Evolutionary conservation across 257 asterid genomes (phyloP).

Genomic region (Craterostigma plantagineum): DNA sequence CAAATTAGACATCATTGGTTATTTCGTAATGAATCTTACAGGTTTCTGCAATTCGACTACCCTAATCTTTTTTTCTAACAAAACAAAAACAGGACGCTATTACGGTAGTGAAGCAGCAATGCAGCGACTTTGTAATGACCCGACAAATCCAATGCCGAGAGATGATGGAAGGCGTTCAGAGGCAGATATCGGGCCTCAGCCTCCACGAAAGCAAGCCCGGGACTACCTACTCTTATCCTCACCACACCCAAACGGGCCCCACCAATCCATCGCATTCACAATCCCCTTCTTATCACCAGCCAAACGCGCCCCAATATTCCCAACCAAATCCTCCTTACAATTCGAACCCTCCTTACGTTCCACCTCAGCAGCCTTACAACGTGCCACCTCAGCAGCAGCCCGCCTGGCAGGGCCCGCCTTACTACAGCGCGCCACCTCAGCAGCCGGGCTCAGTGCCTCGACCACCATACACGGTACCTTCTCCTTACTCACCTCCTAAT

Average conservation of each 20-base stretch:
- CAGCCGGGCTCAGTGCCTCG: slow-evolving; percentile 67
- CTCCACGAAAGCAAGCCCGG: slow-evolving; percentile 52
- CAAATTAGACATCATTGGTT: too few relatives aligned
- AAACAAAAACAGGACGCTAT: slow-evolving; percentile 66
- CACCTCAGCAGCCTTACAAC: slow-evolving; percentile 20
- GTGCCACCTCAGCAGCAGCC: slow-evolving; percentile 20
- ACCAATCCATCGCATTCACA: slow-evolving; percentile 27
- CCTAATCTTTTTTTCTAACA: not conserved
- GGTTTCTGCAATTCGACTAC: too few relatives aligned
- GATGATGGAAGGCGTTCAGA: slow-evolving; percentile 84
- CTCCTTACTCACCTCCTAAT: slow-evolving; percentile 72
- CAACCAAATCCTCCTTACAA: slow-evolving; percentile 60
- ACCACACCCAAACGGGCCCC: slow-evolving; percentile 33
- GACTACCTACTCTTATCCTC: slow-evolving; percentile 38
- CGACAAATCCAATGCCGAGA: slow-evolving; percentile 89
- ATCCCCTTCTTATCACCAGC: slow-evolving; percentile 44
- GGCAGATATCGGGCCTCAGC: slow-evolving; percentile 71
- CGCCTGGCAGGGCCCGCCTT: slow-evolving; percentile 73
- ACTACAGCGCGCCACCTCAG: slow-evolving; percentile 61
- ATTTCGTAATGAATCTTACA: too few relatives aligned
- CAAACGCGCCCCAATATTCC: slow-evolving; percentile 30
- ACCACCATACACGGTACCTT: slow-evolving; percentile 60
- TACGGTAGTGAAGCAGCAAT: slow-evolving; percentile 69
- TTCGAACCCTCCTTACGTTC: slow-evolving; percentile 38
- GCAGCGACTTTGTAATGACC: slow-evolving; percentile 88